Evolutionary conservation across 208 protist species (phyloP).

Genomic region (Trypanosoma cruzi): DNA sequence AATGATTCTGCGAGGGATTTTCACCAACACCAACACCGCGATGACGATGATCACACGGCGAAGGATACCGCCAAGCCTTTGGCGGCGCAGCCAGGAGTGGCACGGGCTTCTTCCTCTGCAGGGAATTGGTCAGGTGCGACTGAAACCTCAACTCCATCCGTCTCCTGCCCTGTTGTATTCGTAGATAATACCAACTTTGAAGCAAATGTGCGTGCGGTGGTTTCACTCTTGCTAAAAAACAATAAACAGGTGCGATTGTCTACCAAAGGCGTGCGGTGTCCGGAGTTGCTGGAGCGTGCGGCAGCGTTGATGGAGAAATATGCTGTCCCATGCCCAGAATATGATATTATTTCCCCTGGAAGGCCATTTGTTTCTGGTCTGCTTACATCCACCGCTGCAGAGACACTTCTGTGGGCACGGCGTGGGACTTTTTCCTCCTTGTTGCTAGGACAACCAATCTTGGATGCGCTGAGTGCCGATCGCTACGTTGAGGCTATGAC

Average conservation of each 20-base stretch:
- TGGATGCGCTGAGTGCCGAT: conserved; percentile 14
- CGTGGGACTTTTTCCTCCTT: conserved; percentile 18
- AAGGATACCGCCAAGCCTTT: background rate
- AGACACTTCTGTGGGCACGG: conserved; percentile 29
- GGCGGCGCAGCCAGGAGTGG: background rate
- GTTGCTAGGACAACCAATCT: conserved; percentile 13
- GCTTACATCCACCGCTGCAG: conserved; percentile 21
- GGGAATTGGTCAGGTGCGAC: background rate
- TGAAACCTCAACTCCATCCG: background rate
- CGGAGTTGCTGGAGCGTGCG: conserved; percentile 22
- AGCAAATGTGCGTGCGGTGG: conserved; percentile 26
- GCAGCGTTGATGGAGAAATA: conserved; percentile 18
- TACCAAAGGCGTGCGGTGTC: conserved; percentile 23
- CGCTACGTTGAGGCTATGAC: conserved; percentile 25
- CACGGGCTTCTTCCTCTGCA: background rate
- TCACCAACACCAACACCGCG: no score
- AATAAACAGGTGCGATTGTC: conserved; percentile 27
- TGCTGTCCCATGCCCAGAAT: conserved; percentile 7
- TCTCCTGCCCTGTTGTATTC: conserved; percentile 20
- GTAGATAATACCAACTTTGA: conserved; percentile 26
- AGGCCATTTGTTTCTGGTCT: conserved; percentile 25
- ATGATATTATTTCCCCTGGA: conserved; percentile 7
- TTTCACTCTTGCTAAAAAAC: conserved; percentile 8
- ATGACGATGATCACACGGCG: background rate
- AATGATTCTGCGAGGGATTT: background rate